These are phyloP conservation scores for Sporothrix humicola DNA, from an alignment of 2,329 filamentous ascomycete species.

Conservation along the genomic window DNA sequence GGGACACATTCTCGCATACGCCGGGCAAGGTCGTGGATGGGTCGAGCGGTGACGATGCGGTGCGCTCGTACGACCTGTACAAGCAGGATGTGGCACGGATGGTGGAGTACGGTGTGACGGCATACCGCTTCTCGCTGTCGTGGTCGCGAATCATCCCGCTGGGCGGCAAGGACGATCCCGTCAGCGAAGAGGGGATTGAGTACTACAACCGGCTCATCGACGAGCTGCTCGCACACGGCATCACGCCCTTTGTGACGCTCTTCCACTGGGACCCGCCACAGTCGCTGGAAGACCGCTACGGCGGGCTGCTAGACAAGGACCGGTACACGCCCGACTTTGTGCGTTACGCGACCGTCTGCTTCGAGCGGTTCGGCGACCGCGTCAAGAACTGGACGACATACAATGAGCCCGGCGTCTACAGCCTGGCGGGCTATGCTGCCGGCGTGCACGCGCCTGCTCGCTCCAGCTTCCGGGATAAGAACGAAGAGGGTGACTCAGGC, in stretches of 20 bases:
- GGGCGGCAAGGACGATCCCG: not conserved
- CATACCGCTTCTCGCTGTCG: not conserved
- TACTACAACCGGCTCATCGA: not conserved
- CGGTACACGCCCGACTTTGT: not conserved
- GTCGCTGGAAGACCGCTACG: not conserved
- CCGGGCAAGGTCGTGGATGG: not conserved
- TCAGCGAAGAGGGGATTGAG: not conserved
- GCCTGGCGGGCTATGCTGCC: not conserved
- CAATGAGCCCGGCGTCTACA: not conserved
- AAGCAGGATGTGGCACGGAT: not conserved
- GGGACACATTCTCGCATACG: not conserved
- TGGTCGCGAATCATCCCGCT: not conserved
- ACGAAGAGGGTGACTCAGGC: not conserved
- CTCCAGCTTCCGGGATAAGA: not conserved
- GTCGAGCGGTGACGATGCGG: not conserved
- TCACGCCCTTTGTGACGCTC: not conserved
- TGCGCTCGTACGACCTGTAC: not conserved
- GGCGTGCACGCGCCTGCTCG: not conserved
- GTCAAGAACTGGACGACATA: not conserved
- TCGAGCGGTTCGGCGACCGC: not conserved
- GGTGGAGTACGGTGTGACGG: not conserved
- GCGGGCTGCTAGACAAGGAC: not conserved
- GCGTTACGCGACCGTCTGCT: not conserved
- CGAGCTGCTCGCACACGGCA: not conserved
- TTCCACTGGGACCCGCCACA: not conserved